These are phyloP conservation scores for Parathielavia hyrcaniae DNA, from an alignment of 495 filamentous ascomycete species.

Conservation along the genomic window DNA sequence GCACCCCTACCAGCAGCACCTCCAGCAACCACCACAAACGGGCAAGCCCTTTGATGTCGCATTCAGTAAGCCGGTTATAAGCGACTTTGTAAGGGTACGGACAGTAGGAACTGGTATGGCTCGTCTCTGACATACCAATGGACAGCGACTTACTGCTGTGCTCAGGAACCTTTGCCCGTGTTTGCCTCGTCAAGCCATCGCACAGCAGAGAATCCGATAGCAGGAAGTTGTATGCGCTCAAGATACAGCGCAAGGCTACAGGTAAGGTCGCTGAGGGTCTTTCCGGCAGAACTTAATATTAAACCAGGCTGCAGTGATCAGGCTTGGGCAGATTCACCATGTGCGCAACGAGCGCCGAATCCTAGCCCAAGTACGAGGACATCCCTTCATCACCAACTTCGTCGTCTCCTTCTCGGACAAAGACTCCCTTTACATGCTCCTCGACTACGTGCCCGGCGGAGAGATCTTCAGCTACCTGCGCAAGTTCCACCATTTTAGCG, in stretches of 20 bases:
- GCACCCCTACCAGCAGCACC: constrained; percentile 11
- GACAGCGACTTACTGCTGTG: constrained; percentile 2
- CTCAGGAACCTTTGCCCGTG: constrained; percentile 88
- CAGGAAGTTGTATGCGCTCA: constrained; percentile 81
- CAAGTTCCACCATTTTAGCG: constrained; percentile 76
- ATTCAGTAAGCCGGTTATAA: constrained; percentile 37
- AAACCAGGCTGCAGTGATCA: constrained; percentile 60
- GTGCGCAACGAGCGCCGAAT: constrained; percentile 88
- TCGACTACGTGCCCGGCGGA: constrained; percentile 86
- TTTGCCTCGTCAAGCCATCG: constrained; percentile 73
- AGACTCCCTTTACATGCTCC: constrained; percentile 86
- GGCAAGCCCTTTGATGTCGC: constrained; percentile 25
- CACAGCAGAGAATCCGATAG: constrained; percentile 47
- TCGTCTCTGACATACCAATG: too few relatives aligned
- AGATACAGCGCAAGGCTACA: constrained; percentile 86
- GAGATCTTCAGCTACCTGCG: constrained; percentile 94
- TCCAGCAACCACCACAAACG: too few relatives aligned
- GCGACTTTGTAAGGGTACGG: constrained; percentile 79
- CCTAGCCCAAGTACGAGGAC: constrained; percentile 77
- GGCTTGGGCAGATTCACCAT: constrained; percentile 95
- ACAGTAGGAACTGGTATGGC: constrained; percentile 79
- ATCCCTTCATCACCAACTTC: constrained; percentile 93
- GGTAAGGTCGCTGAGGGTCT: constrained; percentile 30
- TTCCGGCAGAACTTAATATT: constrained; percentile 7
- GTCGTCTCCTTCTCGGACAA: constrained; percentile 83